Base-by-base conservation (phyloP, 2,329 filamentous ascomycete species). In the Trichoderma pleuroti region DNA sequence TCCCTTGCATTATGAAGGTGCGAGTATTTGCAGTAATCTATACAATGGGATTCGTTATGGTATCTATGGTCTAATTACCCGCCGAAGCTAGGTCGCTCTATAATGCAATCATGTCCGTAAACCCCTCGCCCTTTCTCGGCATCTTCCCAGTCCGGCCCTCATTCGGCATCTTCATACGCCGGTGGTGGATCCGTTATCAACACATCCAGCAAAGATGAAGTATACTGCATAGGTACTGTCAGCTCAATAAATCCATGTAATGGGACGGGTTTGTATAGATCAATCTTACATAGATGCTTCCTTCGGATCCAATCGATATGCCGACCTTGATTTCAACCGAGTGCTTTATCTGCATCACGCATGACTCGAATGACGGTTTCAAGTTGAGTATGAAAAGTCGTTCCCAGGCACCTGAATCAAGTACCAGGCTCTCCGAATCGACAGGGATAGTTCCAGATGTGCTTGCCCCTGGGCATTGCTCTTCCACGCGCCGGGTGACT, bases 271-370 rank as follows among this genome's bases (percentile, higher is more conserved):
- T 3, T 2, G 46, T 24, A 12, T 49, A 1, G 4, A 36, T 30
- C 5, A 56, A 12, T 28, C 63, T 39, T 49, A 66, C 63, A 9
- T 36, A 28, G 5, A 66, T 30, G 16, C 21, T 39, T 3, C 30
- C 28, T 24, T 39, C 30, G 1, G 21, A 14, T 12, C 63, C 63
- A 5, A 28, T 34, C 10, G 63, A 66, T 56, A 66, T 66, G 24
- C 63, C 63, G 24, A 66, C 46, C 10, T 18, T 66, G 3, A 66
- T 66, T 56, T 66, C 63, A 21, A 36, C 46, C 1, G 46, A 34
- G 8, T 66, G 46, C n/a, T 56, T 66, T 26, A 66, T 66, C 63
- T 56, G 46, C 63, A 56, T 56, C 21, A 66, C 21, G 16, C 63
- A 66, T 36, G 63, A 66, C 26, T 66, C 30, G 5, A 66, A 66